Base-by-base conservation (phyloP, 495 filamentous ascomycete genomes). In the Neurospora sp. region DNA sequence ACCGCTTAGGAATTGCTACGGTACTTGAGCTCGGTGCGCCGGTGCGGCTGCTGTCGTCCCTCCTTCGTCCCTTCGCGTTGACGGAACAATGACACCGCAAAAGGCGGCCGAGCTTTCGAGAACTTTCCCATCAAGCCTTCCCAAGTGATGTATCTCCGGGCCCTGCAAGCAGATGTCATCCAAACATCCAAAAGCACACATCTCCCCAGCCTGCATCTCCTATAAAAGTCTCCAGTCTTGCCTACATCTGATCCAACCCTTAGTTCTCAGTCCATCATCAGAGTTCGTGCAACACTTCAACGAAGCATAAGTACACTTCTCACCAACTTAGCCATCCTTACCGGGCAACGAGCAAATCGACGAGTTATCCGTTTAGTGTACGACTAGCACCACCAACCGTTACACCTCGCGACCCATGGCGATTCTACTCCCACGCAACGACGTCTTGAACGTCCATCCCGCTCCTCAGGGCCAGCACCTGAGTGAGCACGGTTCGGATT, bases 401-500 rank as follows among this genome's bases (percentile, higher is more conserved):
- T 66, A 66, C 12, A 18, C 27, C 6, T 66, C 7, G 14, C 6
- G 27, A 31, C 66, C 44, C 22, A 80, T 77, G 75, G 70, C 74
- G n/a, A 39, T 75, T 70, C 40, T 79, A 35, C 4, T 53, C 27
- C 11, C 71, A 42, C 78, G 78, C 31, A 86, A 87, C 76, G 81
- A 81, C 37, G 85, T 85, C 39, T 75, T 87, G 22, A 72, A 74
- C 40, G 75, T 82, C 78, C 84, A 87, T 78, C 85, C 82, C 4
- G 83, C 84, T 2, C 68, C 71, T 11, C 84, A 82, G 8, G 75
- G 80, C 71, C 76, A 82, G 41, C 74, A 61, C 53, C 79, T 87
- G n/a, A 80, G 76, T 38, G 77, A 76, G 20, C 78, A 84, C 70
- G 84, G 84, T 46, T 85, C 83, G 72, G 77, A 85, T 81, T 86